Evolutionary conservation across 306 rosid genomes (phyloP), one percentile per base, ranked within the genome.

Genomic region (Prunus mira): DNA sequence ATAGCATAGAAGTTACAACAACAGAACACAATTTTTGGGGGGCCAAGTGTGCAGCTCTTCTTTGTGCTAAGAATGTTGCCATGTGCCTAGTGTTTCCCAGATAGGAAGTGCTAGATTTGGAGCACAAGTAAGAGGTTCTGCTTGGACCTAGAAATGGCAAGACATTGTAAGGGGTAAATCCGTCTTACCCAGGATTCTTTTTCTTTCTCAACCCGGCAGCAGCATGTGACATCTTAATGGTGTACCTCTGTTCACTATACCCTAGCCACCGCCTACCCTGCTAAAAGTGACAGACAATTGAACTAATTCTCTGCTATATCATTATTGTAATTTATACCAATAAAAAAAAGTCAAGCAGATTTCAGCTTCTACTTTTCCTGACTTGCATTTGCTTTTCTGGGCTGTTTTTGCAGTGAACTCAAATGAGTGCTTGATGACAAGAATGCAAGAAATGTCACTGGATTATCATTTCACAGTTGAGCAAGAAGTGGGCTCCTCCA

Each of bases 381-480:
- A 82, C 30, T 11, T 49, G 61, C 14, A 49, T 14, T 11, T 73
- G 38, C 58, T 14, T 77, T 11, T 7, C 3, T 4, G 3, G 0
- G 28, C 17, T 61, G 8, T 60, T 65, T 64, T 66, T 63, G 55
- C 90, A 92, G 97, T 93, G 86, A 93, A 93, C 81, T 80, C 96
- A 14, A 57, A 87, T 24, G 97, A 93, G 82, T 88, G 93, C 79
- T 78, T 93, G 90, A 89, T 93, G 97, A 93, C 97, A 5, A 89
- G 97, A 74, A 87, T 93, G 89, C 98, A 93, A 88, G 98, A 93
- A 82, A 93, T 93, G 98, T 93, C 98, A 13, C 65, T 93, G 82
- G 96, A 93, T 83, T 93, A 91, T 86, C 98, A 93, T 88, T 93
- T 93, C 61, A 91, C 96, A 0, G 96, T 93, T 10, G 97, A 92